Conservation (phyloP, 2,329 filamentous ascomycete species). For the Shiraia bambusicola region DNA sequence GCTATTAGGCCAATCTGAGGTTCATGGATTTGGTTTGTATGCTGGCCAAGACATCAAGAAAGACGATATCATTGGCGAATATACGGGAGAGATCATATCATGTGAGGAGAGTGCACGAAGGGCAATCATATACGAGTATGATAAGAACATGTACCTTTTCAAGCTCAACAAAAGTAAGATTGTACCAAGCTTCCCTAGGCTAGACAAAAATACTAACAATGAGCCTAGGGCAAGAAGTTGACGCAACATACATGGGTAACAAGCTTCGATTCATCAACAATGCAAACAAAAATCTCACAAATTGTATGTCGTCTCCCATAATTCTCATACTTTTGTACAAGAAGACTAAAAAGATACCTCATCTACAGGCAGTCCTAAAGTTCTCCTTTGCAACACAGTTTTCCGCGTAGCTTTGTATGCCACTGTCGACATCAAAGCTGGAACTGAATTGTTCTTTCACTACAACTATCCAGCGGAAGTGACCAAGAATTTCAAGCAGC, state of each 20-base stretch:
- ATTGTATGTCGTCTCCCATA: slow-evolving; percentile 46
- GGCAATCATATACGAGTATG: slow-evolving; percentile 63
- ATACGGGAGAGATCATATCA: slow-evolving; percentile 75
- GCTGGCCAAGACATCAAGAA: slow-evolving; percentile 66
- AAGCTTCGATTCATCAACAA: slow-evolving; percentile 85
- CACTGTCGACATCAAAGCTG: slow-evolving; percentile 64
- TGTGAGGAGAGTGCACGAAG: slow-evolving; percentile 69
- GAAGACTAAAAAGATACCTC: neutral
- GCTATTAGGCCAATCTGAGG: slow-evolving; percentile 68
- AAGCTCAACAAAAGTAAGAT: slow-evolving; percentile 50
- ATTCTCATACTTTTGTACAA: neutral
- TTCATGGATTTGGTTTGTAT: slow-evolving; percentile 76
- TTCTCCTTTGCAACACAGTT: slow-evolving; percentile 72
- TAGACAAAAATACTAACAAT: slow-evolving; percentile 7
- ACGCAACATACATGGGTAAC: slow-evolving; percentile 76
- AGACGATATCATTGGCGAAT: slow-evolving; percentile 78
- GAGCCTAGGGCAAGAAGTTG: slow-evolving; percentile 55
- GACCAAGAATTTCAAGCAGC: slow-evolving; percentile 26
- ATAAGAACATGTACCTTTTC: slow-evolving; percentile 65
- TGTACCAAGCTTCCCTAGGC: neutral
- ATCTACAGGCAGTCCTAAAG: slow-evolving; percentile 55
- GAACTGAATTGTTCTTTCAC: slow-evolving; percentile 80
- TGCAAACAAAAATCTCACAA: slow-evolving; percentile 56
- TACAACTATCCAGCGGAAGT: slow-evolving; percentile 57
- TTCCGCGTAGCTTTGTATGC: slow-evolving; percentile 74